Base-by-base conservation (phyloP, 2,329 filamentous ascomycete genomes). In the Clarireedia monteithiana region DNA sequence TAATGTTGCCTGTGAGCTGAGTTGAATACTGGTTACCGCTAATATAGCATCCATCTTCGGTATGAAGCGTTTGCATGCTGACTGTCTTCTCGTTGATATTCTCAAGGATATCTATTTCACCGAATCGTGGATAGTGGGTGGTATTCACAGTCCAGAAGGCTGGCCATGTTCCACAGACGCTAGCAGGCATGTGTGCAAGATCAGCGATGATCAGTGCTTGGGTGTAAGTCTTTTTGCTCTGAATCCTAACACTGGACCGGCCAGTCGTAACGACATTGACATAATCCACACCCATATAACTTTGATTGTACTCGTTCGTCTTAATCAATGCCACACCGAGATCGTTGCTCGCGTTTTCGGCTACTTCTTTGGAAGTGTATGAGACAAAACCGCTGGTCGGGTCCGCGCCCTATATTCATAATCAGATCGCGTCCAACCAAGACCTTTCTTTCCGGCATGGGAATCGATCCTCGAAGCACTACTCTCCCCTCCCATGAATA, bases 151-250 rank as follows among this genome's bases (percentile, higher is more conserved):
- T 52, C 80, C 75, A 56, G 80, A 84, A 69, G 83, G 86, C 55
- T 27, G 81, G 81, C 82, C 87, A 90, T 26, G 81, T 77, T 24
- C 87, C 87, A 61, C 82, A 90, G 89, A 63, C 89, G 90, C 3
- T 74, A 69, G 51, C 80, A 75, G 57, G 80, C 84, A 69, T 83
- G 86, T 56, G 83, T 80, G 24, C 91, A 70, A 24, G 86, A 79
- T 49, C 91, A 24, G 85, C 75, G 49, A 90, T 82, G 61, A 89
- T 81, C 7, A 90, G 76, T 0, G 84, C 86, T 60, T 83, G 76
- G 36, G 77, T 80, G 68, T 83, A 90, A 2, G 74, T 69, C 48
- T 79, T 74, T 54, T 80, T 83, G 69, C 83, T 86, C 53, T 83
- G 80, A 17, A 90, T 70, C n/a, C 86, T 79, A 48, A 90, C 78